These are phyloP conservation scores for Dothidotthia symphoricarpi DNA, from an alignment of 2,329 filamentous ascomycete genomes.

Conservation along the genomic window DNA sequence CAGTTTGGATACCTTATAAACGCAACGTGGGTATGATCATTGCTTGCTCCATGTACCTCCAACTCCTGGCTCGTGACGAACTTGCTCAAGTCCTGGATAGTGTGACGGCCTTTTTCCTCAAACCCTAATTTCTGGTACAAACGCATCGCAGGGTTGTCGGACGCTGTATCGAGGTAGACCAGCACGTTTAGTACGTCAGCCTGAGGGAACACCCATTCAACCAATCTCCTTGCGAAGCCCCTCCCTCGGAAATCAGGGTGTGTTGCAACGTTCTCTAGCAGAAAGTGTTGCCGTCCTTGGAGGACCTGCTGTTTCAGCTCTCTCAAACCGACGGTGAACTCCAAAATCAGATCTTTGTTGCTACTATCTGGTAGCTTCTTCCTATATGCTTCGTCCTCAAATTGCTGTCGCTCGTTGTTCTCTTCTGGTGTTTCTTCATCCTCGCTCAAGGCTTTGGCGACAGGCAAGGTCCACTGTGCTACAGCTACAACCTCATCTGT, in stretches of 20 bases:
- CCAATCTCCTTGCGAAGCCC: conserved; percentile 23
- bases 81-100: conserved; percentile 16
- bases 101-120: conserved; percentile 17
- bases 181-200: conserved; percentile 19
- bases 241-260: conserved; percentile 23
- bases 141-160: conserved; percentile 22
- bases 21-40: conserved; percentile 4
- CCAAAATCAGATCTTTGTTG: conserved; percentile 29
- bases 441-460: neutral
- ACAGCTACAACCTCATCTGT: conserved; percentile 19
- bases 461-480: conserved; percentile 27
- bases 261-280: conserved; percentile 31
- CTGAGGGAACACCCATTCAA: conserved; percentile 12
- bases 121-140: conserved; percentile 31
- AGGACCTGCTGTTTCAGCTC: conserved; percentile 15
- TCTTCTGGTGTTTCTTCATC: conserved; percentile 16
- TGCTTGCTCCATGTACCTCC: neutral
- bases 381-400: conserved; percentile 24
- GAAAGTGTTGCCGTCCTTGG: conserved; percentile 13
- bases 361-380: conserved; percentile 19
- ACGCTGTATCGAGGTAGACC: conserved; percentile 30
- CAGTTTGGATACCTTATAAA: conserved; percentile 3
- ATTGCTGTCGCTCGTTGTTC: conserved; percentile 19
- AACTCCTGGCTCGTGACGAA: conserved; percentile 6
- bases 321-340: conserved; percentile 17